Percentiles rank a stretch among this genome's conserved stretches.
Conservation (phyloP, 2,329 filamentous ascomycete genomes). For the Colletotrichum salicis region DNA sequence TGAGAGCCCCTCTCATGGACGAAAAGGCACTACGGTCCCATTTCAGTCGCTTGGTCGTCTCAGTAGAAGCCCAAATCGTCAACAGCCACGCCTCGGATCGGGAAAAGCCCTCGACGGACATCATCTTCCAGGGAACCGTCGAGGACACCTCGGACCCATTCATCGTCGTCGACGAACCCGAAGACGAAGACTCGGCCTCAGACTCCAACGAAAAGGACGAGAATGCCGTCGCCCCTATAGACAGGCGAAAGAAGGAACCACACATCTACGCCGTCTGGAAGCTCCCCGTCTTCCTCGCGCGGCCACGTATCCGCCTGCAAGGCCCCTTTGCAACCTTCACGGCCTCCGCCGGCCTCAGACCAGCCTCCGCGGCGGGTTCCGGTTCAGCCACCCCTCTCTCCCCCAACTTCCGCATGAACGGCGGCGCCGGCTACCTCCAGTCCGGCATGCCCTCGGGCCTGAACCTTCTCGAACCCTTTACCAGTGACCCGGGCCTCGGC, state of each 20-base stretch:
- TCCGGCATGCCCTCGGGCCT: constrained; percentile 76
- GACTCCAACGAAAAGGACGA: constrained; percentile 36
- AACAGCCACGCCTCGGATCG: constrained; percentile 64
- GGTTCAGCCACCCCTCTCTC: constrained; percentile 19
- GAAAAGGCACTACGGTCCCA: constrained; percentile 67
- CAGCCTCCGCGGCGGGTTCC: constrained; percentile 54
- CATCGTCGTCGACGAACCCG: constrained; percentile 58
- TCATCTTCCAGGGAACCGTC: constrained; percentile 67
- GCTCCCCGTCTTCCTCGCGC: constrained; percentile 64
- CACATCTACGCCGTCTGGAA: constrained; percentile 70
- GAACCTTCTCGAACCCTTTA: constrained; percentile 82
- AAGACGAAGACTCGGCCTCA: constrained; percentile 41
- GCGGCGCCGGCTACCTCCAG: constrained; percentile 72
- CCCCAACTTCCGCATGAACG: constrained; percentile 35
- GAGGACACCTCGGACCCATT: constrained; percentile 61
- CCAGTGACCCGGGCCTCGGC: constrained; percentile 70
- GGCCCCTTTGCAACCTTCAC: constrained; percentile 74
- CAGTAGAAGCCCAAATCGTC: constrained; percentile 73
- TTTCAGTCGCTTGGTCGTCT: constrained; percentile 71
- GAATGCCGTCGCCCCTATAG: constrained; percentile 32
- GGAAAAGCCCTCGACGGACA: constrained; percentile 62
- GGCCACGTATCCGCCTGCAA: constrained; percentile 73
- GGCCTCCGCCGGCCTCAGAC: constrained; percentile 69
- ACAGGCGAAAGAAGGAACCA: constrained; percentile 42
- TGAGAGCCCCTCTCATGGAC: constrained; percentile 71